These are phyloP conservation scores for Macaranga tanarius DNA, from an alignment of 441 rosid species.

Conservation along the genomic window DNA sequence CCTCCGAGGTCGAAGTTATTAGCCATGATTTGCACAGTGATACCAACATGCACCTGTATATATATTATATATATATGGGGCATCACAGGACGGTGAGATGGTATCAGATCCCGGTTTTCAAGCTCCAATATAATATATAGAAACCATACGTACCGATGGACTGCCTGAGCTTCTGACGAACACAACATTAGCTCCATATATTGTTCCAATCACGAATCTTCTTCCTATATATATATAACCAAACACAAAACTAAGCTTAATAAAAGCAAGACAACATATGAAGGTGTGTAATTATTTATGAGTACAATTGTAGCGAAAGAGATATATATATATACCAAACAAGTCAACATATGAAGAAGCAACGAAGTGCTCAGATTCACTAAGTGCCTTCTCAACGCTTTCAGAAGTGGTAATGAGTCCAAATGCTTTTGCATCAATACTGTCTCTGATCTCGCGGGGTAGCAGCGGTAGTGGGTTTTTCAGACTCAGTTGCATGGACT, in stretches of 20 bases:
- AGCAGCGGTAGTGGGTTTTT: not conserved
- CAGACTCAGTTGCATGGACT: slow-evolving; percentile 2
- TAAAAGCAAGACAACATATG: no score
- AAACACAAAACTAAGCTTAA: no score
- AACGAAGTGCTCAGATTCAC: not conserved
- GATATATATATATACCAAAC: not conserved
- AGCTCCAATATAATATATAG: no score
- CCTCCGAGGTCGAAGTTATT: not conserved
- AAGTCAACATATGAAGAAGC: not conserved
- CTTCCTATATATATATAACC: not conserved
- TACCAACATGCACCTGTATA: slow-evolving; percentile 2
- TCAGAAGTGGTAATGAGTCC: slow-evolving; percentile 3
- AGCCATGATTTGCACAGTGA: slow-evolving; percentile 2
- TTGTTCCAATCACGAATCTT: not conserved
- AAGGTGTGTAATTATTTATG: no score
- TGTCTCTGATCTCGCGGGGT: not conserved
- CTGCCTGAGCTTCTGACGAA: not conserved
- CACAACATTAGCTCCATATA: not conserved
- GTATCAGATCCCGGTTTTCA: no score
- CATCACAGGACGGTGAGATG: no score
- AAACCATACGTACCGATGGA: not conserved
- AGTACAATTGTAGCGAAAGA: no score
- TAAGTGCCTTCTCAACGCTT: slow-evolving; percentile 8
- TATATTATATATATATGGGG: no score
- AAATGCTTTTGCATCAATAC: not conserved